Base-by-base conservation (phyloP, 192 early-diverging fungal species). In the Rhizophlyctis rosea region DNA sequence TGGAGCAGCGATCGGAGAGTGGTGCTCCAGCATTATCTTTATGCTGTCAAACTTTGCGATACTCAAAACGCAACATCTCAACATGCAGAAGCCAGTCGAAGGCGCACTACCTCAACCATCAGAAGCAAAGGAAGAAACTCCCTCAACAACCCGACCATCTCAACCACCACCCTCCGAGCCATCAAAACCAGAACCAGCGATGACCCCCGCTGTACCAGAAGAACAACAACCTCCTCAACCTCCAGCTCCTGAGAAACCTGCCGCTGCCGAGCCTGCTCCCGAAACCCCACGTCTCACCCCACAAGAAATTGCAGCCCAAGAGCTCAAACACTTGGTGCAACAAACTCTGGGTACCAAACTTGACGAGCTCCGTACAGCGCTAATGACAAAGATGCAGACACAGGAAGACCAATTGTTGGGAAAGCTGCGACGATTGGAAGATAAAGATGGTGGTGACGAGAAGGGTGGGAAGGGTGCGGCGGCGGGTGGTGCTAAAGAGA, bases 321-420 rank as follows among this genome's bases (percentile, higher is more conserved):
- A 81, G 47, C 65, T 81, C 29, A 34, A 53, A 28, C 60, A 54
- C 16, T 70, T 76, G 29, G 70, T 81, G 31, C 61, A 62, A 5
- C 18, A 35, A 1, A 71, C 65, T 3, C 61, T 81, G 21, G 24
- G 62, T 1, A 53, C 67, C 27, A 76, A 76, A 34, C 47, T 81
- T 29, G 80, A 81, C 27, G 80, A 81, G 31, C 34, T 81, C 49
- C 73, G 75, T n/a, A 62, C 65, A 39, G 36, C 71, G 21, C 50
- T 81, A 30, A 18, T 73, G 33, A 47, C 54, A 18, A 71, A 69
- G 30, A 29, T 81, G 31, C 39, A 62, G 44, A 64, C 31, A n/a
- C 76, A 82, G 61, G 80, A 82, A 25, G 74, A 73, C 28, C 49
- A 54, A 44, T 49, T 75, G 25, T 50, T 28, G 3, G 23, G 23